Conservation (phyloP, 306 rosid genomes). For the Castanea mollissima region DNA sequence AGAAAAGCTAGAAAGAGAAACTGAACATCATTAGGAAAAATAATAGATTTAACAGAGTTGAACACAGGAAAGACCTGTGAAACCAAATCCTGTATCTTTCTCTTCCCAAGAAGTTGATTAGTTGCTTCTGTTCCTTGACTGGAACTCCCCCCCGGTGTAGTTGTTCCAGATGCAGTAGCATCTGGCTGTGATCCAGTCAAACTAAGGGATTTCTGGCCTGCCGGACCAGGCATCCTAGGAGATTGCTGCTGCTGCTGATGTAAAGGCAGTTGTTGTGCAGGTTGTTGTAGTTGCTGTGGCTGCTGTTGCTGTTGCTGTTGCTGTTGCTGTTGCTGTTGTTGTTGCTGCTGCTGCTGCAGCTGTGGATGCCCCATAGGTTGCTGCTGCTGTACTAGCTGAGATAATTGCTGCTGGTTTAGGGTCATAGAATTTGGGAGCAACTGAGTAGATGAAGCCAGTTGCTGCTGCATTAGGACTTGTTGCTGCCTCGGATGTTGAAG, state of each 20-base stretch:
- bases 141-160: conserved; percentile 98
- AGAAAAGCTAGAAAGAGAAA: neutral
- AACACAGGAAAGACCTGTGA: conserved; percentile 66
- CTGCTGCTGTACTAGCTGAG: conserved; percentile 84
- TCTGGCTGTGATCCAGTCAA: conserved; percentile 98
- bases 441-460: conserved; percentile 70
- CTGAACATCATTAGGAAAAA: neutral
- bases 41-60: neutral
- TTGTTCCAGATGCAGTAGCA: conserved; percentile 93
- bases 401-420: conserved; percentile 63
- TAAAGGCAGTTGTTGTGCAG: conserved; percentile 54
- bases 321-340: conserved; percentile 36
- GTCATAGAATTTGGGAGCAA: conserved; percentile 59
- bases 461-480: conserved; percentile 63
- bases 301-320: conserved; percentile 58
- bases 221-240: conserved; percentile 75
- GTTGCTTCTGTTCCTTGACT: conserved; percentile 99
- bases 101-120: conserved; percentile 97
- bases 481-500: conserved; percentile 72
- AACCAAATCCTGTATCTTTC: conserved; percentile 97
- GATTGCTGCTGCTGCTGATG: conserved; percentile 83
- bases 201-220: conserved; percentile 91
- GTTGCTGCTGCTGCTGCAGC: conserved; percentile 39
- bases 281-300: conserved; percentile 30
- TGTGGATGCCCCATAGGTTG: conserved; percentile 73